Evolutionary conservation across 2,329 filamentous ascomycete species (phyloP).

Genomic region (Nemania bipapillata): DNA sequence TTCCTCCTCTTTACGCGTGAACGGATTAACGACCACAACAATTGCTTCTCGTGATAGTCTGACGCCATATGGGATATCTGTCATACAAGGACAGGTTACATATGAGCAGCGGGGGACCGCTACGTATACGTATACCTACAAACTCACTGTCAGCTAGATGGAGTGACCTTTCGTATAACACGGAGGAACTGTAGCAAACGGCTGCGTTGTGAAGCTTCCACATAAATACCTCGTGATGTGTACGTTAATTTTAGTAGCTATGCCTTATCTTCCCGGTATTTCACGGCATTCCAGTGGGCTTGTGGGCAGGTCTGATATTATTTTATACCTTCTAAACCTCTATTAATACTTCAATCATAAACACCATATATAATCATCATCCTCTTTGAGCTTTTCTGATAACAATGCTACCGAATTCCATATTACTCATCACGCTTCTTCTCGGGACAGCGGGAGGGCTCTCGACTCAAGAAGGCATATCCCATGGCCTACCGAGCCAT

Average conservation of each 20-base stretch:
- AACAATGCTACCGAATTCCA: slow-evolving; percentile 8
- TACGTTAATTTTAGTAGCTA: not conserved
- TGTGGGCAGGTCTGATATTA: not conserved
- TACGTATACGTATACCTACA: not conserved
- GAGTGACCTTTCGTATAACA: not conserved
- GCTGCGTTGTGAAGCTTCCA: not conserved
- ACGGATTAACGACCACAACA: not conserved
- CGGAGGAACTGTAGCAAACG: not conserved
- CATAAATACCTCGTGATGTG: not conserved
- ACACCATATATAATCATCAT: not conserved
- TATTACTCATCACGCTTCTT: not conserved
- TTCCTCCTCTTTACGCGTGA: not conserved
- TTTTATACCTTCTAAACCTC: not conserved
- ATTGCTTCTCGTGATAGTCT: not conserved
- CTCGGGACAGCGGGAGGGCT: not conserved
- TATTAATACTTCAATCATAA: not conserved
- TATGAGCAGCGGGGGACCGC: not conserved
- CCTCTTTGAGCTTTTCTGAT: not conserved
- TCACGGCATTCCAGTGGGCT: not conserved
- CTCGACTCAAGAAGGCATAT: not conserved
- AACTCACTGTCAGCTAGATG: not conserved
- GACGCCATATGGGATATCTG: not conserved
- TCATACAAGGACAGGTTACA: not conserved
- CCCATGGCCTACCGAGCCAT: not conserved
- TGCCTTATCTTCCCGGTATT: not conserved